phyloP scores from a whole-genome alignment of 208 protist genomes.

The Trypanosoma caninum region DNA sequence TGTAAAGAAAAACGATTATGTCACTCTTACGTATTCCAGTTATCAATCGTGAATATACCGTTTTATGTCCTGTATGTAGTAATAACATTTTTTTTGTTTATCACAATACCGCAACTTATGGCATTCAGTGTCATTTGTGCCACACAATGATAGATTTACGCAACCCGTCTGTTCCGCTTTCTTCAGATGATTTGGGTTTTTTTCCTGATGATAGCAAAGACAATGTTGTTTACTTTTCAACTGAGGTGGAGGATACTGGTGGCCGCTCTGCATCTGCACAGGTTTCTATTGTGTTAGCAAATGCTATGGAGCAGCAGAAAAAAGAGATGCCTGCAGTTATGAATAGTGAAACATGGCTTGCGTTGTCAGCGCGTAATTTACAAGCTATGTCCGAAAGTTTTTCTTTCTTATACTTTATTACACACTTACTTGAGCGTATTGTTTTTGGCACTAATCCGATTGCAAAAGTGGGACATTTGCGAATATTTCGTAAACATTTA shows the following conservation, averaged over 20 bases:
- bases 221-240: slow-evolving; percentile 35
- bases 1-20: slow-evolving; percentile 18
- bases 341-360: slow-evolving; percentile 61
- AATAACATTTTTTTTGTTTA: slow-evolving; percentile 63
- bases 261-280: slow-evolving; percentile 54
- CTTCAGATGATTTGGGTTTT: slow-evolving; percentile 29
- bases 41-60: slow-evolving; percentile 54
- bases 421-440: slow-evolving; percentile 66
- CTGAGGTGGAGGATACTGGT: slow-evolving; percentile 54
- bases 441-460: slow-evolving; percentile 64
- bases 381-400: slow-evolving; percentile 59
- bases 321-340: slow-evolving; percentile 56
- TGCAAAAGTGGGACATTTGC: slow-evolving; percentile 65
- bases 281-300: slow-evolving; percentile 38
- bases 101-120: slow-evolving; percentile 37
- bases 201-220: slow-evolving; percentile 6
- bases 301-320: slow-evolving; percentile 45
- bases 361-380: slow-evolving; percentile 54
- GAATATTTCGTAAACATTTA: slow-evolving; percentile 69
- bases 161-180: slow-evolving; percentile 43
- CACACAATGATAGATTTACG: slow-evolving; percentile 65
- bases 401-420: slow-evolving; percentile 66
- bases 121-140: slow-evolving; percentile 61
- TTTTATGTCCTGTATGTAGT: slow-evolving; percentile 69
- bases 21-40: slow-evolving; percentile 32